These are phyloP conservation scores for Sporisorium sorghi DNA, from an alignment of 1,284 basidiomycete species.

Conservation along the genomic window DNA sequence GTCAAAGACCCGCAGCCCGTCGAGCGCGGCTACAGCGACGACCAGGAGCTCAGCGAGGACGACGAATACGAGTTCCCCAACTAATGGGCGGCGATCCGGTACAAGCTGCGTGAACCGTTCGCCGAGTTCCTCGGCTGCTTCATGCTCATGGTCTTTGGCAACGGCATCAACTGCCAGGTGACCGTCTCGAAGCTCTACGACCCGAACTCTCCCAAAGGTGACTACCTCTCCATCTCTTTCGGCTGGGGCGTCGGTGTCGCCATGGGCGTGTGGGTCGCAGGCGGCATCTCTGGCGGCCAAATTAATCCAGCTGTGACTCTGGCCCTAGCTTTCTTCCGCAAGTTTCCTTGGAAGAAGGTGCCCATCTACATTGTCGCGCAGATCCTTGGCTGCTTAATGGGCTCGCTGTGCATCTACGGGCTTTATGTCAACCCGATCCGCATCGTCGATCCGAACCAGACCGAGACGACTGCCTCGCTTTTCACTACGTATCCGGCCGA, in stretches of 20 bases:
- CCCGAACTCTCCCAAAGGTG: constrained; percentile 39
- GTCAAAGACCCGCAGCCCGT: constrained; percentile 30
- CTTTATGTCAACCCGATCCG: constrained; percentile 82
- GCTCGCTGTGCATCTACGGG: constrained; percentile 78
- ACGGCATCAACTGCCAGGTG: constrained; percentile 64
- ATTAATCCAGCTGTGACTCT: constrained; percentile 72
- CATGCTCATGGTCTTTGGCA: constrained; percentile 61
- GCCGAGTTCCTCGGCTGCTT: constrained; percentile 61
- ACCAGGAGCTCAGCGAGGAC: constrained; percentile 11
- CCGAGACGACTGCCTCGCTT: constrained; percentile 74
- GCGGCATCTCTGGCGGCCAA: constrained; percentile 62
- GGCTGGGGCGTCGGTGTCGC: constrained; percentile 65
- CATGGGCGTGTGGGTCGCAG: constrained; percentile 60
- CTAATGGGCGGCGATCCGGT: constrained; percentile 54
- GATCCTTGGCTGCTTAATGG: constrained; percentile 78
- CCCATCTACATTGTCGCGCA: constrained; percentile 80
- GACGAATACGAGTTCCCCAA: constrained; percentile 58
- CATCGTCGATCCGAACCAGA: constrained; percentile 56
- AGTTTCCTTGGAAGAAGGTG: constrained; percentile 84
- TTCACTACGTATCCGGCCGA: constrained; percentile 77
- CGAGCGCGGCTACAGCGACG: constrained; percentile 30
- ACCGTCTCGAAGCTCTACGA: constrained; percentile 49
- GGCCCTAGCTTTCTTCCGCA: constrained; percentile 77
- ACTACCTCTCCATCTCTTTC: constrained; percentile 58
- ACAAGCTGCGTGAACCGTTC: constrained; percentile 57